These are phyloP conservation scores for Trichophyton rubrum DNA, from an alignment of 2,329 filamentous ascomycete species.

Conservation along the genomic window DNA sequence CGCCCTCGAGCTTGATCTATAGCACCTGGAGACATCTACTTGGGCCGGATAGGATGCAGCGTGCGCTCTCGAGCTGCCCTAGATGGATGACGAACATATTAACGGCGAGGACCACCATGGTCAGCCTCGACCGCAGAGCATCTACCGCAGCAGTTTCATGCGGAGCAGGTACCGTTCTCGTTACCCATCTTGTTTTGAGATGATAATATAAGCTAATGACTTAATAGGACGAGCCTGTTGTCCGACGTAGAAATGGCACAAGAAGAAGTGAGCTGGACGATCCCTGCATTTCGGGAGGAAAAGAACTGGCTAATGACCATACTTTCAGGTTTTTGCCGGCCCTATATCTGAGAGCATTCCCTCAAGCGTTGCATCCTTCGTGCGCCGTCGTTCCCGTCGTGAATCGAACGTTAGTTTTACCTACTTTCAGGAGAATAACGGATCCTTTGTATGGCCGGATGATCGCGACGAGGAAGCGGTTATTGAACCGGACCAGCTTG, in stretches of 20 bases:
- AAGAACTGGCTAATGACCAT: background rate
- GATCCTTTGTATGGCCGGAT: constrained; percentile 40
- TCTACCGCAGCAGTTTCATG: constrained; percentile 19
- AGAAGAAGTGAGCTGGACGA: constrained; percentile 55
- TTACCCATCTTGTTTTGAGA: background rate
- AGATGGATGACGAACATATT: constrained; percentile 5
- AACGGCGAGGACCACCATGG: constrained; percentile 7
- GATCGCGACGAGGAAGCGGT: constrained; percentile 39
- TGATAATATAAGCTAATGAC: background rate
- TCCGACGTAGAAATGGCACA: constrained; percentile 98
- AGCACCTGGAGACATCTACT: background rate
- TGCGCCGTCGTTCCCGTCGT: constrained; percentile 65
- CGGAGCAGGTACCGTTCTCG: constrained; percentile 25
- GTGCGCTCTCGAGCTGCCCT: background rate
- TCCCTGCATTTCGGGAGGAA: constrained; percentile 9
- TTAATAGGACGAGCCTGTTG: constrained; percentile 51
- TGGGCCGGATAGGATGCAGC: background rate
- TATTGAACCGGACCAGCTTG: constrained; percentile 29
- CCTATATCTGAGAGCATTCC: constrained; percentile 94
- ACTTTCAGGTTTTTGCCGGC: constrained; percentile 61
- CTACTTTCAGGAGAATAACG: constrained; percentile 66
- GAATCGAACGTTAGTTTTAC: constrained; percentile 83
- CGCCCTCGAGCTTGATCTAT: background rate
- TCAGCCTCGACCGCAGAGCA: background rate
- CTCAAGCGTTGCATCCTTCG: constrained; percentile 82